Conservation (phyloP, 2,329 filamentous ascomycete species). For the Aspergillus sp. region DNA sequence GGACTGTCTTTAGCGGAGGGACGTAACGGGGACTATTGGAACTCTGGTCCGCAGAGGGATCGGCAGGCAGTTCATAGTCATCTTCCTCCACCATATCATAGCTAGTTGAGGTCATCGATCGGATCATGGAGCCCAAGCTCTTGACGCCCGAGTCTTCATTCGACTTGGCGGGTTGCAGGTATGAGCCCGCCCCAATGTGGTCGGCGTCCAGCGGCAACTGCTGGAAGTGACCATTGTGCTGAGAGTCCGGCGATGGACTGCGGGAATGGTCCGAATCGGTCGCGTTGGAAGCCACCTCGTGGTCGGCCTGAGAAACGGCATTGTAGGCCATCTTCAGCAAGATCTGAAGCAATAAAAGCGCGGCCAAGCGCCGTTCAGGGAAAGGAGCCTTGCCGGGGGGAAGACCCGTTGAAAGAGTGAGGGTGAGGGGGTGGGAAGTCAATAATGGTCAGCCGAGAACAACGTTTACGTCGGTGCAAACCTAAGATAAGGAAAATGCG, state of each 20-base stretch:
- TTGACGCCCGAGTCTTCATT: constrained; percentile 26
- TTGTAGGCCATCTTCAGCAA: constrained; percentile 45
- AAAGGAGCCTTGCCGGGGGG: neutral
- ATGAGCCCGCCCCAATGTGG: constrained; percentile 31
- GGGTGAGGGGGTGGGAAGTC: neutral
- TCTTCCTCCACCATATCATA: constrained; percentile 52
- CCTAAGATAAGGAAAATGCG: constrained; percentile 1
- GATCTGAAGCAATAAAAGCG: constrained; percentile 2
- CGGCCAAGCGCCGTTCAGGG: constrained; percentile 17
- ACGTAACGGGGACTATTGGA: constrained; percentile 28
- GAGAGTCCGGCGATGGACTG: constrained; percentile 30
- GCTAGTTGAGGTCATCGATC: constrained; percentile 40
- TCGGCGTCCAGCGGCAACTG: constrained; percentile 34
- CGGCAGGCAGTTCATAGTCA: constrained; percentile 44
- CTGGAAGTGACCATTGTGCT: constrained; percentile 28
- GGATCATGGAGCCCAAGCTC: constrained; percentile 37
- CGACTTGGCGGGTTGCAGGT: constrained; percentile 32
- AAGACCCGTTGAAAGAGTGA: neutral
- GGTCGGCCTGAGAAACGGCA: constrained; percentile 44
- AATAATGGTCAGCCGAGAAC: neutral
- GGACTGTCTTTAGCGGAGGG: constrained; percentile 32
- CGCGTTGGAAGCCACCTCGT: constrained; percentile 40
- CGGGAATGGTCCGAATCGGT: constrained; percentile 38
- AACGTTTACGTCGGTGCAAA: neutral
- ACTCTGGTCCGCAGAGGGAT: constrained; percentile 27